Base-by-base conservation (phyloP, 192 early-diverging fungal genomes). In the Lobosporangium transversale region DNA sequence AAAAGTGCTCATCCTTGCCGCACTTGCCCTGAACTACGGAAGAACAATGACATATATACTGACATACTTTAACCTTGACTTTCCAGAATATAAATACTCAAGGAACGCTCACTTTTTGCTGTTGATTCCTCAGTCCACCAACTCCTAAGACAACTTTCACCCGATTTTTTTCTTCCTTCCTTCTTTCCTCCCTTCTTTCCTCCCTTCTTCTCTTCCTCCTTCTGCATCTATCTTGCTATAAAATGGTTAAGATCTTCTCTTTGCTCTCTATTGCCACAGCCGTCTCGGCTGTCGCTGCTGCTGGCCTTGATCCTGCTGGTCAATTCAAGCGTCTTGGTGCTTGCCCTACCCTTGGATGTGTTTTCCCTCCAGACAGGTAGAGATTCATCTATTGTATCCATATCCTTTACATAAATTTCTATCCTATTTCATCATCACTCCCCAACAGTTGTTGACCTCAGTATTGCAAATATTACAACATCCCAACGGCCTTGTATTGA, bases 351-450 rank as follows among this genome's bases (percentile, higher is more conserved):
- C 79, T 78, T 37, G 82, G 79, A 44, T 83, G 82, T 62, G 70
- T 83, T 44, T 80, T 80, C 53, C 82, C 82, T 60, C 82, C 82
- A 54, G 75, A 78, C 61, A 80, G 61, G 82, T 83, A 83, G n/a
- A n/a, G n/a, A 69, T 45, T 58, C 3, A 24, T 17, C 31, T 31
- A 26, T 17, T 20, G 20, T 23, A 42, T 29, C 44, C n/a, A n/a
- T n/a, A n/a, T n/a, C n/a, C n/a, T n/a, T n/a, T n/a, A n/a, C n/a
- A n/a, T n/a, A n/a, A n/a, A n/a, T n/a, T n/a, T n/a, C n/a, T n/a
- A n/a, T n/a, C n/a, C n/a, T n/a, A n/a, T n/a, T n/a, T n/a, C n/a
- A n/a, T n/a, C n/a, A n/a, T n/a, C n/a, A n/a, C n/a, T n/a, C n/a
- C n/a, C n/a, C n/a, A n/a, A n/a, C n/a, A n/a, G n/a, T n/a, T n/a